A percentile compares a stretch with the other conserved stretches of the same genome.
These are phyloP conservation scores for Rhododendron ferrugineum DNA, from an alignment of 148 eudicot species.

Conservation along the genomic window DNA sequence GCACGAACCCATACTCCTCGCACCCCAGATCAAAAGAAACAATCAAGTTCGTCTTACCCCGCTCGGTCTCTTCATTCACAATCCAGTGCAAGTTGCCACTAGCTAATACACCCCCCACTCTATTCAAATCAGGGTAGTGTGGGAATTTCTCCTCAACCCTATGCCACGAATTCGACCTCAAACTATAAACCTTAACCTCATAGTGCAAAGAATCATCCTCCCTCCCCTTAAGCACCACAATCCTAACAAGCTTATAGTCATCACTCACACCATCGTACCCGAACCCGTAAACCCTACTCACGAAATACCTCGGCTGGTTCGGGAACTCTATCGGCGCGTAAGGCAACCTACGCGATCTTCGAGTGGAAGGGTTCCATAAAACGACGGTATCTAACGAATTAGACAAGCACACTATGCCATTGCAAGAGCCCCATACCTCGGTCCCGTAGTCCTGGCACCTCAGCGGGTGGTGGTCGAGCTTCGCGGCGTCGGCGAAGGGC, in stretches of 20 bases:
- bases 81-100: conserved; percentile 40
- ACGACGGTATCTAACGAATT: conserved; percentile 12
- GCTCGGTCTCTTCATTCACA: conserved; percentile 12
- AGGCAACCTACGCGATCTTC: conserved; percentile 16
- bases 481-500: not conserved
- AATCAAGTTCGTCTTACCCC: conserved; percentile 3
- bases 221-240: conserved; percentile 18
- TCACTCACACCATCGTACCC: conserved; percentile 37
- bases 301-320: not conserved
- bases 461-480: conserved; percentile 23
- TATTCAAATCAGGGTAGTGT: conserved; percentile 14
- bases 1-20: conserved; percentile 21
- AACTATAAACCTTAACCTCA: conserved; percentile 38
- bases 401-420: conserved; percentile 31
- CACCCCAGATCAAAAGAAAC: conserved; percentile 28
- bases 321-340: conserved; percentile 8
- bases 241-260: conserved; percentile 47
- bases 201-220: conserved; percentile 8
- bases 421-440: conserved; percentile 31
- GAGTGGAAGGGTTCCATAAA: conserved; percentile 30
- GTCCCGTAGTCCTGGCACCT: conserved; percentile 7
- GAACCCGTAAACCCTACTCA: conserved; percentile 24
- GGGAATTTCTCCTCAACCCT: conserved; percentile 24
- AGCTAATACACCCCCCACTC: conserved; percentile 13
- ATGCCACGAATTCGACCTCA: conserved; percentile 31